phyloP scores from a whole-genome alignment of 2,329 filamentous ascomycete species.

The Phialophora verrucosa region DNA sequence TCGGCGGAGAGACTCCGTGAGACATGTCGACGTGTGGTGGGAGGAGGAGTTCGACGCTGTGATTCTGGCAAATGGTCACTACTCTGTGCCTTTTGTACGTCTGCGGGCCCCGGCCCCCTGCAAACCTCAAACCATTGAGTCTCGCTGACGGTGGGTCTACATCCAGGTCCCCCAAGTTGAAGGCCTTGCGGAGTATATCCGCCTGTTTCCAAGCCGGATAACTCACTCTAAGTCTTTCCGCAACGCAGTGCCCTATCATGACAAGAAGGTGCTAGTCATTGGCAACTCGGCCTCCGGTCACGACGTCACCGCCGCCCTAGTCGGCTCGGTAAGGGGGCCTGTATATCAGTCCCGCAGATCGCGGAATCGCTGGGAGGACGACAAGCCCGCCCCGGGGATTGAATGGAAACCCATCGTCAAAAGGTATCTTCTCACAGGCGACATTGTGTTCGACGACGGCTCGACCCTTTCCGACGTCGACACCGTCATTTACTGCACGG shows the following conservation, averaged over 20 bases:
- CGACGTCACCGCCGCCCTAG: conserved; percentile 64
- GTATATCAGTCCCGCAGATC: conserved; percentile 61
- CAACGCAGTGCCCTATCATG: conserved; percentile 44
- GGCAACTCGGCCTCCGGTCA: conserved; percentile 69
- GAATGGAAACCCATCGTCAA: conserved; percentile 61
- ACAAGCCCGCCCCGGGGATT: conserved; percentile 54
- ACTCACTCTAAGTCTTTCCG: conserved; percentile 57
- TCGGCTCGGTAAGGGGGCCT: conserved; percentile 48
- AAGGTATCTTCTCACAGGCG: conserved; percentile 50
- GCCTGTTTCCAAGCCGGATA: conserved; percentile 50
- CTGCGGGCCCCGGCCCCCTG: neutral
- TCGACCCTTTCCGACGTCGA: conserved; percentile 61
- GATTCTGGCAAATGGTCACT: conserved; percentile 66
- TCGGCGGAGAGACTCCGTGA: conserved; percentile 45
- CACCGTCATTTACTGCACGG: conserved; percentile 69
- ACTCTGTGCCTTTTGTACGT: conserved; percentile 62
- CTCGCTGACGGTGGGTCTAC: neutral
- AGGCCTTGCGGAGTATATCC: conserved; percentile 51
- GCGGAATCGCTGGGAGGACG: conserved; percentile 58
- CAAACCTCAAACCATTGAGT: neutral
- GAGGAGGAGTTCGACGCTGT: conserved; percentile 66
- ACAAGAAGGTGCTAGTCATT: conserved; percentile 64
- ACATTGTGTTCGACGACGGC: conserved; percentile 64
- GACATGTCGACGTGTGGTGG: conserved; percentile 65
- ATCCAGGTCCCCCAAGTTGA: conserved; percentile 54